A percentile compares a stretch with the other conserved stretches of the same genome.
Conservation (phyloP, 2,329 filamentous ascomycete species). For the Colletotrichum sp. region DNA sequence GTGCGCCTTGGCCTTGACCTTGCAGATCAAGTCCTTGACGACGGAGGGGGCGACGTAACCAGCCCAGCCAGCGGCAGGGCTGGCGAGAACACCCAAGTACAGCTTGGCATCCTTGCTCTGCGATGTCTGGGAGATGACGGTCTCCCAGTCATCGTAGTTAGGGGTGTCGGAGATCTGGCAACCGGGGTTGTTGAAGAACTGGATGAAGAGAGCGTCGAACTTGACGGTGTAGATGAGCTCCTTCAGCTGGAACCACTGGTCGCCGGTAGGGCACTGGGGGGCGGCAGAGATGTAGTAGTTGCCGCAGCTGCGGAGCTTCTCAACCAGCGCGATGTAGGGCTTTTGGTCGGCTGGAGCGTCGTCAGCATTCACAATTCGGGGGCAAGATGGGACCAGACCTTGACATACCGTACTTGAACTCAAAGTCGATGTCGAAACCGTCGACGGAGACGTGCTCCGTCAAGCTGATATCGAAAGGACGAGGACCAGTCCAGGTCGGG, state of each 20-base stretch:
- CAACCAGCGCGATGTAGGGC: conserved; percentile 43
- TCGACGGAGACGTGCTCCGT: conserved; percentile 36
- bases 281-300: conserved; percentile 44
- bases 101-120: conserved; percentile 47
- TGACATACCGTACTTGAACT: conserved; percentile 35
- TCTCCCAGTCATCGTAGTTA: conserved; percentile 49
- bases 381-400: no score
- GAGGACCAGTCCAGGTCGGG: conserved; percentile 34
- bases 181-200: conserved; percentile 53
- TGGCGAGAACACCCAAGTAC: conserved; percentile 48
- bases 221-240: conserved; percentile 42
- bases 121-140: conserved; percentile 34
- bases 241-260: conserved; percentile 34
- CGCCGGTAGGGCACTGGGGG: conserved; percentile 45
- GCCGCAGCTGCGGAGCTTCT: conserved; percentile 35
- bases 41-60: conserved; percentile 39
- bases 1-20: conserved; percentile 37
- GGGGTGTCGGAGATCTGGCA: conserved; percentile 37
- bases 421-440: conserved; percentile 50
- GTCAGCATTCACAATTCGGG: neutral
- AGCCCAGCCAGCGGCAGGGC: conserved; percentile 27
- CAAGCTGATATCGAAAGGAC: conserved; percentile 40
- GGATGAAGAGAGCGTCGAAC: conserved; percentile 50
- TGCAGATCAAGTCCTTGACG: conserved; percentile 43
- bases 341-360: conserved; percentile 29